Percentiles rank a stretch among this genome's conserved stretches.
phyloP scores from a whole-genome alignment of 495 filamentous ascomycete genomes.

The Neurospora pannonica region DNA sequence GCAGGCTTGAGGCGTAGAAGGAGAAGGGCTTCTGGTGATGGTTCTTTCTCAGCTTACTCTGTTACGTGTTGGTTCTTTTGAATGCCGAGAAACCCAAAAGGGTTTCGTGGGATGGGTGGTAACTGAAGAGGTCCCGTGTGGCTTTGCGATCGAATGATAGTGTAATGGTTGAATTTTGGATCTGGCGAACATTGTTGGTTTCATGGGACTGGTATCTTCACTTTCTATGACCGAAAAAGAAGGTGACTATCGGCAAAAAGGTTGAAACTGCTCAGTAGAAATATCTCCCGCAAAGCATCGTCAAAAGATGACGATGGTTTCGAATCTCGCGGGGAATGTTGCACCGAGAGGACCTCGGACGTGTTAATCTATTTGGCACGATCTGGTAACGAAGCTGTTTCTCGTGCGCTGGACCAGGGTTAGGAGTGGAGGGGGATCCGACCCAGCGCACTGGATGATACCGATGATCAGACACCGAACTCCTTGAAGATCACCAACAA shows the following conservation, averaged over 20 bases:
- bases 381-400: background rate
- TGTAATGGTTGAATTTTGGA: background rate
- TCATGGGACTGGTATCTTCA: background rate
- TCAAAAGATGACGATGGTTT: background rate
- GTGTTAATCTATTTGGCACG: background rate
- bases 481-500: background rate
- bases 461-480: background rate
- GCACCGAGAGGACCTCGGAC: background rate
- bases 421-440: background rate
- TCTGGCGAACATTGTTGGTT: background rate
- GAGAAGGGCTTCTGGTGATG: background rate
- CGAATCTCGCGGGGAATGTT: background rate
- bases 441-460: background rate
- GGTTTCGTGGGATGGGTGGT: background rate
- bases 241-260: background rate
- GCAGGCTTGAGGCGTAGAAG: background rate
- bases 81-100: background rate
- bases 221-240: background rate
- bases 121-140: background rate
- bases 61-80: background rate
- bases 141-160: background rate
- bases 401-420: background rate
- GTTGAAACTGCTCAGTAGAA: background rate
- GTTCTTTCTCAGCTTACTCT: background rate
- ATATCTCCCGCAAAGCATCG: background rate